Percentiles rank a stretch among this genome's conserved stretches.
These are phyloP conservation scores for Scedosporium aurantiacum DNA, from an alignment of 2,329 filamentous ascomycete species.

Conservation along the genomic window DNA sequence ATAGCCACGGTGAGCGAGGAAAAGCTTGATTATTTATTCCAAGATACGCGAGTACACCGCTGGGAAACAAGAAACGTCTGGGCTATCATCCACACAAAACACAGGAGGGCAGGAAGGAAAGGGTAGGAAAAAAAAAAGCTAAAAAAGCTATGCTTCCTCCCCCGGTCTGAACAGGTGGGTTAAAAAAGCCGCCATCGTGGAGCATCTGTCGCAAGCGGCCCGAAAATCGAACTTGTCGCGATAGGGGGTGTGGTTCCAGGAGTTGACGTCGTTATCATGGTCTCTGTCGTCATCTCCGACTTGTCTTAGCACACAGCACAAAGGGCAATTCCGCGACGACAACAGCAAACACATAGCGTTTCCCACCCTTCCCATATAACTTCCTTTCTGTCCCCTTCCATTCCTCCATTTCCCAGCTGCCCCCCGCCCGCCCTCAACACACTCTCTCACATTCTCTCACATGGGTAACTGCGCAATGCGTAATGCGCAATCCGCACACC, in stretches of 20 bases:
- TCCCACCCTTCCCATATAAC: background rate
- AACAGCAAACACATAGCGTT: background rate
- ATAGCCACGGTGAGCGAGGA: background rate
- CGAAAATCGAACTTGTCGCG: background rate
- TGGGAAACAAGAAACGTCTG: background rate
- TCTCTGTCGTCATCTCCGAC: conserved; percentile 1
- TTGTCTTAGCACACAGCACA: background rate
- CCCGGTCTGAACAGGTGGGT: background rate
- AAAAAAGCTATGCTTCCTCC: background rate
- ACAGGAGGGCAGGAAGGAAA: background rate
- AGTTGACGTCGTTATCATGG: conserved; percentile 3
- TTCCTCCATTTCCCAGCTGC: background rate
- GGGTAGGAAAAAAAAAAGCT: background rate
- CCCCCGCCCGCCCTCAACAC: no score
- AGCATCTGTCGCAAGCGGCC: background rate
- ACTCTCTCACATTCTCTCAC: no score
- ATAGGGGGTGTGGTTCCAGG: conserved; percentile 2
- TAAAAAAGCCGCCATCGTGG: background rate
- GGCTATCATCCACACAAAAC: no score
- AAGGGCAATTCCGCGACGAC: background rate
- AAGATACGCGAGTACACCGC: background rate
- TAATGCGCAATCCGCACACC: background rate
- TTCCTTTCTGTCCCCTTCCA: background rate
- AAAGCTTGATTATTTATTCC: conserved; percentile 4
- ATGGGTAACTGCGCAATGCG: background rate